phyloP scores from a whole-genome alignment of 305 asterid species.

The Lippia alba region DNA sequence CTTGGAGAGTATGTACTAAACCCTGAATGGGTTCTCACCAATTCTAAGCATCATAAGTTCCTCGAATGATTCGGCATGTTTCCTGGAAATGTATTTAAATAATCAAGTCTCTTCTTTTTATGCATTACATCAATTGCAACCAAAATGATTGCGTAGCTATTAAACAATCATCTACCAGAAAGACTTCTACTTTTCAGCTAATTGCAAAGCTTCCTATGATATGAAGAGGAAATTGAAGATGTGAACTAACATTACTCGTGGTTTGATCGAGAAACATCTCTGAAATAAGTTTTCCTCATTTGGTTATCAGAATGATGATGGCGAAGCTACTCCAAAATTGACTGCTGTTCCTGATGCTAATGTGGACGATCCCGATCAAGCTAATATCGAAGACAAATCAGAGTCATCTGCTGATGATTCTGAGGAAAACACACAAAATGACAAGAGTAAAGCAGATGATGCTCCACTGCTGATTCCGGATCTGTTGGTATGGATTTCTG shows the following conservation, averaged over 20 bases:
- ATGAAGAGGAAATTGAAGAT: background rate
- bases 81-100: too few species aligned
- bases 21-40: conserved; percentile 6
- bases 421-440: conserved; percentile 35
- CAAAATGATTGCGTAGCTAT: background rate
- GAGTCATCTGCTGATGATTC: conserved; percentile 40
- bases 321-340: conserved; percentile 35
- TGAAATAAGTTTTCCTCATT: conserved; percentile 19
- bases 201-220: background rate
- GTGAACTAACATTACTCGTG: background rate
- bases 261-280: conserved; percentile 24
- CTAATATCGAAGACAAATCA: conserved; percentile 34
- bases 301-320: conserved; percentile 48
- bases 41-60: background rate
- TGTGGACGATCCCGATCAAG: conserved; percentile 42
- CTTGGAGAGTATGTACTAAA: conserved; percentile 56
- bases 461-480: conserved; percentile 60
- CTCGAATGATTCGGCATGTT: background rate
- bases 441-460: conserved; percentile 36
- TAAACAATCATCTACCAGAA: background rate
- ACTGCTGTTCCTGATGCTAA: conserved; percentile 37
- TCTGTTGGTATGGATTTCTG: conserved; percentile 56
- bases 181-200: conserved; percentile 1
- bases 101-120: background rate
- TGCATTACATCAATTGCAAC: conserved; percentile 17